Evolutionary conservation across 1,284 basidiomycete species (phyloP).

Genomic region (Golubevia sp.): DNA sequence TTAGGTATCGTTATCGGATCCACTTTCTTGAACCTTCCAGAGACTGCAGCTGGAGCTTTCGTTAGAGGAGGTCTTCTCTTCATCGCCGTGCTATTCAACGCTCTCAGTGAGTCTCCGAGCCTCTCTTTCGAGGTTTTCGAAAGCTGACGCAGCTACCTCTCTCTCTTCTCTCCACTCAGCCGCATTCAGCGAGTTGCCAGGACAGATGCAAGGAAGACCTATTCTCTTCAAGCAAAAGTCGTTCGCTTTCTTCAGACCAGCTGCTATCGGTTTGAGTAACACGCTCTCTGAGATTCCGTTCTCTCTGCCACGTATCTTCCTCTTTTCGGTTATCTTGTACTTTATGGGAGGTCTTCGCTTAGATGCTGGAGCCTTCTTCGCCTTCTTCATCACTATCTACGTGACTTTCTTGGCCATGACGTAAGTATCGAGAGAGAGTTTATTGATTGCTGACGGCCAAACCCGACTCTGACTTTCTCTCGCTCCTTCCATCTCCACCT

Average conservation of each 20-base stretch:
- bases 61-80: constrained; percentile 82
- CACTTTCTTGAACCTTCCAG: constrained; percentile 73
- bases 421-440: too few relatives aligned
- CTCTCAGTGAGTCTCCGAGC: constrained; percentile 37
- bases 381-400: constrained; percentile 3
- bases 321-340: constrained; percentile 24
- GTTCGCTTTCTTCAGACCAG: constrained; percentile 5
- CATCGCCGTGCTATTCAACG: constrained; percentile 63
- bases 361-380: constrained; percentile 47
- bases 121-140: too few relatives aligned
- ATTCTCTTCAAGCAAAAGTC: constrained; percentile 34
- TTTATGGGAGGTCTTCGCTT: constrained; percentile 61
- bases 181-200: constrained; percentile 39
- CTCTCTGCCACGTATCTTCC: constrained; percentile 2
- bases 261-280: not conserved
- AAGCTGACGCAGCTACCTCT: too few relatives aligned
- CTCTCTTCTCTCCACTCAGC: constrained; percentile 63
- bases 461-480: too few relatives aligned
- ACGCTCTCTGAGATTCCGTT: constrained; percentile 4
- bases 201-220: constrained; percentile 46
- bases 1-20: constrained; percentile 76
- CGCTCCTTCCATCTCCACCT: too few relatives aligned
- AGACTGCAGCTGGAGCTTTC: constrained; percentile 70
- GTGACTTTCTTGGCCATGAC: constrained; percentile 6
- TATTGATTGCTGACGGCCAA: too few relatives aligned